A percentile compares a stretch with the other conserved stretches of the same genome.
Evolutionary conservation across 2,329 filamentous ascomycete genomes (phyloP).

Genomic region (Scopulariopsis brevicaulis): DNA sequence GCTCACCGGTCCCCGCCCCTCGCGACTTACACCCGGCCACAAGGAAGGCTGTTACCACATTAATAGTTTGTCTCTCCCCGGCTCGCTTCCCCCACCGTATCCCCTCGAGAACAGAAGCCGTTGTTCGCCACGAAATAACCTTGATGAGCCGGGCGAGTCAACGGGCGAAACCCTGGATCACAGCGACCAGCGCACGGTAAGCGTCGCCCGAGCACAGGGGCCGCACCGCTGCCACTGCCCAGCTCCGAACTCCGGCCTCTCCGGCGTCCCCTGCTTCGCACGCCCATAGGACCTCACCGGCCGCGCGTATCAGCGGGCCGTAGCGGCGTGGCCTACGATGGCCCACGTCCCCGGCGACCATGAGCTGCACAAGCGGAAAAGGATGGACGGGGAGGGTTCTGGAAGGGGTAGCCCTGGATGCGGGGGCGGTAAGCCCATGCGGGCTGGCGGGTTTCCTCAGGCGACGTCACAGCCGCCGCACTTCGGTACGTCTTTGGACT

Average conservation of each 20-base stretch:
- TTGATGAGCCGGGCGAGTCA: background rate
- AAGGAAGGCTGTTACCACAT: background rate
- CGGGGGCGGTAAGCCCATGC: conserved; percentile 17
- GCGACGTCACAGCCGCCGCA: background rate
- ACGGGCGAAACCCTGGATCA: background rate
- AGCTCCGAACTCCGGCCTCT: background rate
- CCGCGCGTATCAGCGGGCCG: no score
- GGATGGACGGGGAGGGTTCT: conserved; percentile 21
- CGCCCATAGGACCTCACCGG: no score
- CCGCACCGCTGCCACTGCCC: background rate
- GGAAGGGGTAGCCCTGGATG: conserved; percentile 35
- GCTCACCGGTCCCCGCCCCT: background rate
- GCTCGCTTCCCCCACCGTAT: background rate
- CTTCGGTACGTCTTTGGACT: background rate
- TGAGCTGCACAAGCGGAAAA: conserved; percentile 2
- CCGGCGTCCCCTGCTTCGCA: background rate
- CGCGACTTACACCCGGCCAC: background rate
- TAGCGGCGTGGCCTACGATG: background rate
- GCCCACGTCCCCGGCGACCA: background rate
- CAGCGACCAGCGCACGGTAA: background rate
- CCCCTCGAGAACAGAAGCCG: background rate
- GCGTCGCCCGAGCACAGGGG: background rate
- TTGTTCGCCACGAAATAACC: background rate
- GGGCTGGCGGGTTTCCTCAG: background rate
- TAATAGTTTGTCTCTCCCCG: background rate